Evolutionary conservation across 1,284 basidiomycete genomes (phyloP), one percentile per base, ranked within the genome.

Genomic region (Cryptococcus hybrid): DNA sequence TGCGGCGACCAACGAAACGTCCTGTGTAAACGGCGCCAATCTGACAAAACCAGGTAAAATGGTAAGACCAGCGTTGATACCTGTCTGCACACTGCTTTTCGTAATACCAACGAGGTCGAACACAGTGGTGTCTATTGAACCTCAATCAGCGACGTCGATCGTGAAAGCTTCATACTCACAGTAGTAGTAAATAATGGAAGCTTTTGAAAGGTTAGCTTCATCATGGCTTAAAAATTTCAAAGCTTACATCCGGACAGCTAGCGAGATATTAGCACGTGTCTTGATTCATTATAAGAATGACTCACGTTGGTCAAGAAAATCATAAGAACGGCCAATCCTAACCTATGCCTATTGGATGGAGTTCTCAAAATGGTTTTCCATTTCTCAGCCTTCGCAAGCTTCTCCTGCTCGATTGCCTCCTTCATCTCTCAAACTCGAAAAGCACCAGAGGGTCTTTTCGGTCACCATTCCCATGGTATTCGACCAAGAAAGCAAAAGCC

Each of bases 351-450:
- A 60, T 75, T 77, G 30, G 70, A 57, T 34, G 59, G 59, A 12
- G 58, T 59, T 53, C 56, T 67, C n/a, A 78, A 52, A 52, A 79
- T 75, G 9, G 55, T 63, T 12, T 51, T 63, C 78, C 78, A 79
- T 52, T 70, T 70, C 55, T 75, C 69, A 2, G 70, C 74, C 60
- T 75, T 75, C 42, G 73, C 75, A 18, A 66, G 58, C 36, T 67
- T 82, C 74, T 92, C 90, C 64, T 84, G 84, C 55, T 80, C 79
- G 75, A 90, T 86, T 64, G 90, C 87, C 55, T 85, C 81, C 70
- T 83, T 85, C 75, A 92, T 92, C 77, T 92, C 88, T 85, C 83
- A 67, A 81, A 90, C 72, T 92, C 90, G 61, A 90, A 84, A 46
- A 84, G 79, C 36, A 92, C 90, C 18, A 92, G 82, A 43, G 85